Evolutionary conservation across 2,329 filamentous ascomycete genomes (phyloP).

Genomic region (Triangularia verruculosa): DNA sequence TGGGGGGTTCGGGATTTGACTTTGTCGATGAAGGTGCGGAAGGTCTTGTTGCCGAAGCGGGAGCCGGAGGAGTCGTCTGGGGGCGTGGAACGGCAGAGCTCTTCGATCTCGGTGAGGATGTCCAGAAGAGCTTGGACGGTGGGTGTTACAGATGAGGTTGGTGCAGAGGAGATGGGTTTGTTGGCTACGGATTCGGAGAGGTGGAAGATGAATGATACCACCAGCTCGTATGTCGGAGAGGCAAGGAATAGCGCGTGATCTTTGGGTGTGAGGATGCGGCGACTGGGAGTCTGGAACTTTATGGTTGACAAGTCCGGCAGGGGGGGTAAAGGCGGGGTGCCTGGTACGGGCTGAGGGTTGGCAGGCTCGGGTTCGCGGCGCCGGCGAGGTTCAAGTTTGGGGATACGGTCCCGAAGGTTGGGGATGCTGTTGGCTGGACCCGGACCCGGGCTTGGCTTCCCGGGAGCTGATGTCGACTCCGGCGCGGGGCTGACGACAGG

Average conservation of each 20-base stretch:
- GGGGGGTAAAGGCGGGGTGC: constrained; percentile 69
- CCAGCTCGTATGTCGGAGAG: constrained; percentile 71
- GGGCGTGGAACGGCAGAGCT: constrained; percentile 66
- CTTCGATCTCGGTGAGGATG: constrained; percentile 68
- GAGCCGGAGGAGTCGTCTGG: constrained; percentile 84
- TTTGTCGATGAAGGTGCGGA: constrained; percentile 75
- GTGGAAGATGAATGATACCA: constrained; percentile 81
- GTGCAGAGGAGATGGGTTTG: constrained; percentile 61
- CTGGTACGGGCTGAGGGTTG: constrained; percentile 64
- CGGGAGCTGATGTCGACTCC: background rate
- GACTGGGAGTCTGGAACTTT: constrained; percentile 63
- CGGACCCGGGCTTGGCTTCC: background rate
- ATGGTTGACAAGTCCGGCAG: constrained; percentile 61
- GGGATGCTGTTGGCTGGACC: constrained; percentile 35
- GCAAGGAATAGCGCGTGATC: constrained; percentile 81
- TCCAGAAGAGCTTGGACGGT: constrained; percentile 61
- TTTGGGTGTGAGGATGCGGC: constrained; percentile 74
- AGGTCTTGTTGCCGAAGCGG: constrained; percentile 91
- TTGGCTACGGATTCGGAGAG: constrained; percentile 79
- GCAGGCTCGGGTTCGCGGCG: constrained; percentile 46
- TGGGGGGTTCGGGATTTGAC: constrained; percentile 51
- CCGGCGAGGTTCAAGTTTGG: constrained; percentile 65
- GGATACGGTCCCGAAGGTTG: constrained; percentile 56
- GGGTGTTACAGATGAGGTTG: constrained; percentile 54
- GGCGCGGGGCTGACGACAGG: constrained; percentile 5